Conservation (phyloP, 192 early-diverging fungal genomes). For the Borealophlyctis nickersoniae region DNA sequence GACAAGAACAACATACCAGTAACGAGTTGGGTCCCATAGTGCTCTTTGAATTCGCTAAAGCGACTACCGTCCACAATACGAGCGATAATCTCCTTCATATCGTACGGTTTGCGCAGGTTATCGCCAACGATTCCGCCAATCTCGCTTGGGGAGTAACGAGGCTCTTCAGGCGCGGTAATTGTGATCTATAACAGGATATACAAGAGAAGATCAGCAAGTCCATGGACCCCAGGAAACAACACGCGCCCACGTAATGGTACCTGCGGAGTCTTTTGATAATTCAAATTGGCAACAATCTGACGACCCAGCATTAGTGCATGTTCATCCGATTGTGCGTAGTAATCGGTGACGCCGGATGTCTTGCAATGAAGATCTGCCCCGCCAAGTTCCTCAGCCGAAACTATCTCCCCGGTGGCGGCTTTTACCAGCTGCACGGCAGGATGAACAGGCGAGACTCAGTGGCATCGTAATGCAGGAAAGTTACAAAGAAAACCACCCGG, state of each 20-base stretch:
- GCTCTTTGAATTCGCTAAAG: slow-evolving; percentile 88
- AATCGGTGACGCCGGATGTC: slow-evolving; percentile 94
- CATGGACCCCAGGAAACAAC: no score
- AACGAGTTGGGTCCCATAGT: slow-evolving; percentile 82
- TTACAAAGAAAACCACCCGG: slow-evolving; percentile 1
- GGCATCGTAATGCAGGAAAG: background rate
- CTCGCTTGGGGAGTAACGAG: slow-evolving; percentile 39
- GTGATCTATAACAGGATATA: background rate
- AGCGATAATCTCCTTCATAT: slow-evolving; percentile 86
- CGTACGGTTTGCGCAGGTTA: slow-evolving; percentile 82
- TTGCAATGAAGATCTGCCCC: slow-evolving; percentile 94
- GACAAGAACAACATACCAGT: slow-evolving; percentile 49
- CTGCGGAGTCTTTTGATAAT: slow-evolving; percentile 66
- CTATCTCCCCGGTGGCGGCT: slow-evolving; percentile 93
- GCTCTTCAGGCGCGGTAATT: background rate
- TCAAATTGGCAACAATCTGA: slow-evolving; percentile 81
- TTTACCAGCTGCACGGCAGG: slow-evolving; percentile 67
- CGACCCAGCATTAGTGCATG: slow-evolving; percentile 84
- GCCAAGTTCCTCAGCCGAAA: slow-evolving; percentile 89
- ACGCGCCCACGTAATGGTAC: slow-evolving; percentile 37
- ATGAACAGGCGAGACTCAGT: no score
- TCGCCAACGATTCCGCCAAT: slow-evolving; percentile 90
- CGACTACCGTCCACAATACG: slow-evolving; percentile 87
- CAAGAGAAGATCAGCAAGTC: background rate
- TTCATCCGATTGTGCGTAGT: slow-evolving; percentile 80